A percentile compares a stretch with the other conserved stretches of the same genome.
phyloP scores from a whole-genome alignment of 257 asterid genomes.

The Solanum dulcamara region DNA sequence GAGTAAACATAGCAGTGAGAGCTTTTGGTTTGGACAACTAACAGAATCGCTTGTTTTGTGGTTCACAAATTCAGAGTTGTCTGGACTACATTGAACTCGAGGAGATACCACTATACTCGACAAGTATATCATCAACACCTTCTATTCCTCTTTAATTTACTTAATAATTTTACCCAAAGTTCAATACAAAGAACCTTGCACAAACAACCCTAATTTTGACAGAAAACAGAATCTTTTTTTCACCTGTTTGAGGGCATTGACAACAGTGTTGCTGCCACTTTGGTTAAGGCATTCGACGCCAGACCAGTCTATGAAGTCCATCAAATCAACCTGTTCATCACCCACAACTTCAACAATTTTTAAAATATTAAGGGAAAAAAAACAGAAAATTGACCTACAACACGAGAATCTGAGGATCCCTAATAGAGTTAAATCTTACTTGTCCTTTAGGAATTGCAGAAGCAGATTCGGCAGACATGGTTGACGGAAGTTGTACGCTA shows the following conservation, averaged over 20 bases:
- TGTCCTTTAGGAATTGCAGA: constrained; percentile 42
- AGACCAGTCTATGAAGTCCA: constrained; percentile 72
- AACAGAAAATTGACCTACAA: neutral
- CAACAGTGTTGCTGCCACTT: constrained; percentile 32
- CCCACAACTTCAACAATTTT: neutral
- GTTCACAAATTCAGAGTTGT: neutral
- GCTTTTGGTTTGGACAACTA: neutral
- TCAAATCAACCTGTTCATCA: constrained; percentile 48
- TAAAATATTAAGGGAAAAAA: neutral
- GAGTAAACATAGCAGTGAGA: neutral
- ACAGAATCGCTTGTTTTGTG: neutral
- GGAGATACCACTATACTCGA: neutral
- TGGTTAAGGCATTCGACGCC: constrained; percentile 83
- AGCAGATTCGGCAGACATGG: constrained; percentile 68
- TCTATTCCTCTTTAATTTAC: neutral
- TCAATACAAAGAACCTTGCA: neutral
- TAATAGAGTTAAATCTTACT: constrained; percentile 13
- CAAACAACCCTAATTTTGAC: neutral
- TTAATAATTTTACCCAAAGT: neutral
- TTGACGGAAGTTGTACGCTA: neutral
- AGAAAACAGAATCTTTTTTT: neutral
- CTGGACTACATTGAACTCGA: neutral
- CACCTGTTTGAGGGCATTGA: constrained; percentile 76
- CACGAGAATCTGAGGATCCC: neutral
- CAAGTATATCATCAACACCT: neutral